Evolutionary conservation across 2,329 filamentous ascomycete genomes (phyloP).

Genomic region (Fusarium metavorans): DNA sequence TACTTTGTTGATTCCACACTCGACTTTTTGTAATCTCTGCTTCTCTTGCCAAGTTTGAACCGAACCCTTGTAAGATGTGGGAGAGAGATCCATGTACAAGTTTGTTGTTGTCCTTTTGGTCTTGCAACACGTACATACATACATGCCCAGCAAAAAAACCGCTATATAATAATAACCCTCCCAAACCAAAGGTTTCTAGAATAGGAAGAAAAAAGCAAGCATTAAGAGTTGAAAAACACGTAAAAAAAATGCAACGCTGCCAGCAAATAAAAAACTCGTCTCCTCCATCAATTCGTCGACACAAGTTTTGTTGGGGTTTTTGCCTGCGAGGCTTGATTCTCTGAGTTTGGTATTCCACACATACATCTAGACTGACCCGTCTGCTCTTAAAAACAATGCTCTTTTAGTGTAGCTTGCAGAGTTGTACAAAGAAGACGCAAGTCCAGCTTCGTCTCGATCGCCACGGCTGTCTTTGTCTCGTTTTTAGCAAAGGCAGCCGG

Average conservation of each 20-base stretch:
- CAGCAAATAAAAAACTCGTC: not conserved
- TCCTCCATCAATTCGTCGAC: constrained; percentile 4
- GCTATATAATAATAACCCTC: not conserved
- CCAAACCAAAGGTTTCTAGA: not conserved
- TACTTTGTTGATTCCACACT: constrained; percentile 12
- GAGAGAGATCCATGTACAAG: not conserved
- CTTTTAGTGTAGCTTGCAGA: not conserved
- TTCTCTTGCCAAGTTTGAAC: not conserved
- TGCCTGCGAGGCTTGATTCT: constrained; percentile 30
- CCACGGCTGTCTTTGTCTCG: not conserved
- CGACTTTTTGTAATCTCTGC: not conserved
- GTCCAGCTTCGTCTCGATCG: constrained; percentile 40
- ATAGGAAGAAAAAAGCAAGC: not conserved
- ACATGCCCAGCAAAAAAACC: not conserved
- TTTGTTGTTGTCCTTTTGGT: not conserved
- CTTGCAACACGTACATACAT: not conserved
- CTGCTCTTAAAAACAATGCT: not conserved
- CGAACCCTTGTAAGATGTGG: not conserved
- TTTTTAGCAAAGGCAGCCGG: not conserved
- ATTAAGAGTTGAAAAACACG: not conserved
- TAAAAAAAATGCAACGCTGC: not conserved
- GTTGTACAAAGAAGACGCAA: constrained; percentile 42
- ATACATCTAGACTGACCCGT: constrained; percentile 21
- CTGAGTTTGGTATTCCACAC: constrained; percentile 6
- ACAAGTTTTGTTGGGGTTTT: not conserved